phyloP scores from a whole-genome alignment of 306 rosid genomes.

The Castanea mollissima region DNA sequence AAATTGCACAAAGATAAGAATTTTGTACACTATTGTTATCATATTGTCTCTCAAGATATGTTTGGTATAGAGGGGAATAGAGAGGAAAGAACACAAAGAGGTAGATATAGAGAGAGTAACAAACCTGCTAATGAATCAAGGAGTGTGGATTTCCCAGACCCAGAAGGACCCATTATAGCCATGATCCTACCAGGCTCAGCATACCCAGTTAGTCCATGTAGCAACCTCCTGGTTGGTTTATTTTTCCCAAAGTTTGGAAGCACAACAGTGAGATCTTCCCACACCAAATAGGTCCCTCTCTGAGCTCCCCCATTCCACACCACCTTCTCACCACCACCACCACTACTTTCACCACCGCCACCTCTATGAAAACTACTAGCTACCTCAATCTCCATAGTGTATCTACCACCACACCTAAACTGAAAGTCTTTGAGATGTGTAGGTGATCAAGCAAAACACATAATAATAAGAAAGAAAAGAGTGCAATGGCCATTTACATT shows the following conservation, averaged over 20 bases:
- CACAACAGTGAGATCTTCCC: constrained; percentile 83
- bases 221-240: constrained; percentile 75
- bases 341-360: background rate
- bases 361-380: constrained; percentile 15
- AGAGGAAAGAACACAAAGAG: background rate
- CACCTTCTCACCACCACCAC: constrained; percentile 4
- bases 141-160: constrained; percentile 87
- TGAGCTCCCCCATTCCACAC: constrained; percentile 26
- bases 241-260: constrained; percentile 58
- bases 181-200: constrained; percentile 85
- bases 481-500: background rate
- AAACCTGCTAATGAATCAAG: constrained; percentile 73
- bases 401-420: background rate
- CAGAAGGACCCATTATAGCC: constrained; percentile 97
- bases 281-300: constrained; percentile 72
- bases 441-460: background rate
- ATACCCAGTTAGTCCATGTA: constrained; percentile 71
- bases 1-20: too few relatives aligned
- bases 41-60: too few relatives aligned
- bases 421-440: background rate
- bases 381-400: constrained; percentile 53
- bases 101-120: background rate
- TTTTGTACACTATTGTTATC: too few relatives aligned
- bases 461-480: background rate
- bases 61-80: too few relatives aligned